These are phyloP conservation scores for Populus hybrid DNA, from an alignment of 441 rosid genomes.

Conservation along the genomic window DNA sequence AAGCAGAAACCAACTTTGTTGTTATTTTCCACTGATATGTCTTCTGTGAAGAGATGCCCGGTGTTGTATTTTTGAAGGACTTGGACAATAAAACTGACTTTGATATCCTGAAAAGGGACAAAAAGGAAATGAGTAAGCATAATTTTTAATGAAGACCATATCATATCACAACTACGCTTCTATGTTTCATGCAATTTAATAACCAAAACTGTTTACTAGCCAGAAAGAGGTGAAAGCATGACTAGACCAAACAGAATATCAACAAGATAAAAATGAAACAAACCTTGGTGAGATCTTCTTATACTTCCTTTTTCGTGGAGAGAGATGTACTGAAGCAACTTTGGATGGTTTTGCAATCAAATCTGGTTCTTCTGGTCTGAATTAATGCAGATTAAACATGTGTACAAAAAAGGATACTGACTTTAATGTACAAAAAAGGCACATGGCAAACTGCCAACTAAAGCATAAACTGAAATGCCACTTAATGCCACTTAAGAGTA, in stretches of 20 bases:
- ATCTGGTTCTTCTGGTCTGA: conserved; percentile 40
- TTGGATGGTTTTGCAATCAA: conserved; percentile 29
- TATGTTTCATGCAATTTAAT: neutral
- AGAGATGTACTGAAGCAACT: conserved; percentile 39
- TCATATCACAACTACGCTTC: neutral
- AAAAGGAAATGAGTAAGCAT: neutral
- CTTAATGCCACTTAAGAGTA: neutral
- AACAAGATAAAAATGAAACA: conserved; percentile 3
- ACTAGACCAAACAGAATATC: neutral
- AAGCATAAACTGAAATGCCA: neutral
- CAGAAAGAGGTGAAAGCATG: neutral
- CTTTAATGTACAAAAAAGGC: neutral
- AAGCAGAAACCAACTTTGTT: conserved; percentile 38
- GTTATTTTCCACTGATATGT: conserved; percentile 42
- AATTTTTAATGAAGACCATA: neutral
- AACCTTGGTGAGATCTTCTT: conserved; percentile 27
- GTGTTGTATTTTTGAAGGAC: conserved; percentile 32
- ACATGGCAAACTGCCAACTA: neutral
- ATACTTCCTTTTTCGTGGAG: conserved; percentile 38
- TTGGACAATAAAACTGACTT: conserved; percentile 31
- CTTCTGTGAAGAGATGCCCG: conserved; percentile 35
- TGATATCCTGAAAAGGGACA: conserved; percentile 43
- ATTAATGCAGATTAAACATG: conserved; percentile 2
- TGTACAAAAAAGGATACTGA: no score
- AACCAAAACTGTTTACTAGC: neutral